phyloP scores from a whole-genome alignment of 495 filamentous ascomycete genomes.

The Penicillium arizonense region DNA sequence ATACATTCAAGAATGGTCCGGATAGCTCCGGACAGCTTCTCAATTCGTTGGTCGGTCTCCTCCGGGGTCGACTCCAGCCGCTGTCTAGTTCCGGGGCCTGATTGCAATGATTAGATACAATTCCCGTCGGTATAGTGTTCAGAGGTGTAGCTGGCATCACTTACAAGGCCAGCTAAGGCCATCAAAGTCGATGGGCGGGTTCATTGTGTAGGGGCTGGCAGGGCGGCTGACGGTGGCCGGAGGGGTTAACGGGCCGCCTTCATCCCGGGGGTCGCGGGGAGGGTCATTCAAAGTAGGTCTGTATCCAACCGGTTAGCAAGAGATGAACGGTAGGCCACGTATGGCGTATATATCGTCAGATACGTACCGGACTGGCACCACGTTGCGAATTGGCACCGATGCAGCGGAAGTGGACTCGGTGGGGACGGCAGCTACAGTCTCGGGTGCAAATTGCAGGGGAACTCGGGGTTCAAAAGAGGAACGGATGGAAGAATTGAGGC shows the following conservation, averaged over 20 bases:
- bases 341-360: not conserved
- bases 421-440: conserved; percentile 11
- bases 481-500: conserved; percentile 51
- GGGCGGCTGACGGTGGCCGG: conserved; percentile 52
- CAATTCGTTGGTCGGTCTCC: conserved; percentile 65
- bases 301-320: conserved; percentile 9
- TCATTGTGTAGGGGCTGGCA: conserved; percentile 58
- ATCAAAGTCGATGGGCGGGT: conserved; percentile 68
- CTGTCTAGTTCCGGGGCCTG: conserved; percentile 76
- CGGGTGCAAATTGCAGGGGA: conserved; percentile 37
- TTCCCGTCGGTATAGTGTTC: no score
- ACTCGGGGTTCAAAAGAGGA: conserved; percentile 47
- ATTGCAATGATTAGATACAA: not conserved
- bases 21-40: conserved; percentile 81
- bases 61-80: conserved; percentile 75
- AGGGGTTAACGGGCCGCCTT: conserved; percentile 50
- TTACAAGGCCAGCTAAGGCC: conserved; percentile 71
- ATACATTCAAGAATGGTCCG: conserved; percentile 92
- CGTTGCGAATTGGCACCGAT: conserved; percentile 13
- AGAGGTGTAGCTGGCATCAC: conserved; percentile 21
- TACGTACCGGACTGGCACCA: conserved; percentile 31
- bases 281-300: conserved; percentile 56
- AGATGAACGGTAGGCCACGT: not conserved
- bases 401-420: conserved; percentile 20
- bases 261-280: conserved; percentile 73